These are phyloP conservation scores for Penicillium sp. DNA, from an alignment of 2,329 filamentous ascomycete genomes.

Conservation along the genomic window DNA sequence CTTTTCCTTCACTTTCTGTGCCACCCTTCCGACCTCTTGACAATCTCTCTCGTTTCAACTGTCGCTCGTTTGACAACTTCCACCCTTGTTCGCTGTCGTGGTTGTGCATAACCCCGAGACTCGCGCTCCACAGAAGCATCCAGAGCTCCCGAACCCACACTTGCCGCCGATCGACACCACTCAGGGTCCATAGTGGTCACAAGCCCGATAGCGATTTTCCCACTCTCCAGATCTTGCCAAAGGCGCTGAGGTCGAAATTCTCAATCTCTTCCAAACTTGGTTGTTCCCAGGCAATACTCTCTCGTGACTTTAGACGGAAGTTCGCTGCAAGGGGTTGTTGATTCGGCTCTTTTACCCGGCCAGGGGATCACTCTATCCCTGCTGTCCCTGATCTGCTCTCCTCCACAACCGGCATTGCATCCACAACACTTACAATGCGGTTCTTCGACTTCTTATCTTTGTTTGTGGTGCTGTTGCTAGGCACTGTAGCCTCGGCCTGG, in stretches of 20 bases:
- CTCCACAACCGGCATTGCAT: slow-evolving; percentile 1
- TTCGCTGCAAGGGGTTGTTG: slow-evolving; percentile 18
- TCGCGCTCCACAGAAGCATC: not conserved
- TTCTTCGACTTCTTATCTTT: slow-evolving; percentile 32
- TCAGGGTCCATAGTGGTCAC: slow-evolving; percentile 11
- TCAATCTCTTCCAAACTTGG: not conserved
- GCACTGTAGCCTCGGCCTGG: slow-evolving; percentile 32
- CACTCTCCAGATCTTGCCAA: slow-evolving; percentile 1
- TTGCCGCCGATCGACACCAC: slow-evolving; percentile 18
- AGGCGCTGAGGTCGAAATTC: not conserved
- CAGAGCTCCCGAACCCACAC: slow-evolving; percentile 2
- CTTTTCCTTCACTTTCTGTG: not conserved
- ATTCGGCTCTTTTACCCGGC: slow-evolving; percentile 11
- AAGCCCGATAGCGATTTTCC: slow-evolving; percentile 11
- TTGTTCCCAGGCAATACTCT: not conserved
- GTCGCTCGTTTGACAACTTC: slow-evolving; percentile 14
- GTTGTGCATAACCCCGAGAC: not conserved
- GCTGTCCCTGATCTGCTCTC: slow-evolving; percentile 3
- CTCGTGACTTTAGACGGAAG: slow-evolving; percentile 2
- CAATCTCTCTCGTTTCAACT: slow-evolving; percentile 10
- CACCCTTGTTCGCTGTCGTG: slow-evolving; percentile 1
- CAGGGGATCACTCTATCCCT: slow-evolving; percentile 7
- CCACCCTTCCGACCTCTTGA: not conserved
- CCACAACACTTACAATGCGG: slow-evolving; percentile 31
- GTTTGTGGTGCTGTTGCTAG: slow-evolving; percentile 33